Percentiles rank a stretch among this genome's conserved stretches.
phyloP scores from a whole-genome alignment of 2,329 filamentous ascomycete genomes.

The Taxawa tesnikishii region DNA sequence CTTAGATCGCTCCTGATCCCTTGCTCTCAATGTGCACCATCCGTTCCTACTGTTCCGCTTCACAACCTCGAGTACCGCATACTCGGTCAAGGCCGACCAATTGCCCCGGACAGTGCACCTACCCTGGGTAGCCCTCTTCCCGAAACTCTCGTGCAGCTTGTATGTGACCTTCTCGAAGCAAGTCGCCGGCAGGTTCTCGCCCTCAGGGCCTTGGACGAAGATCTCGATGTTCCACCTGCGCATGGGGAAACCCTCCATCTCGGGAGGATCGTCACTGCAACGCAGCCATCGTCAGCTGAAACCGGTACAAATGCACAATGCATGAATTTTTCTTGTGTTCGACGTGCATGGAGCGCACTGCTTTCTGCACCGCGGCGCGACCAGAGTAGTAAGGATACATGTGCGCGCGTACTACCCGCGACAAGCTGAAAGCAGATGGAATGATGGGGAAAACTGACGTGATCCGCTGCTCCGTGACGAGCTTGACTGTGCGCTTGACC shows the following conservation, averaged over 20 bases:
- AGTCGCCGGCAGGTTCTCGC: conserved; percentile 68
- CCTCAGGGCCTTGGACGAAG: conserved; percentile 71
- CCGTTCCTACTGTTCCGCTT: background rate
- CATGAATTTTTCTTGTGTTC: no score
- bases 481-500: conserved; percentile 78
- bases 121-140: conserved; percentile 70
- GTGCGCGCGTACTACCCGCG: no score
- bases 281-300: conserved; percentile 10
- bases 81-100: background rate
- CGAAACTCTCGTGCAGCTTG: conserved; percentile 88
- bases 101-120: conserved; percentile 24
- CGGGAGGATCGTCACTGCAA: conserved; percentile 62
- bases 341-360: no score
- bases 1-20: no score
- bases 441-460: conserved; percentile 56
- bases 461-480: conserved; percentile 82
- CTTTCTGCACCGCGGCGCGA: no score
- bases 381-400: no score
- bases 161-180: conserved; percentile 90
- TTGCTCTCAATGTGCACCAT: no score
- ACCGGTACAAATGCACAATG: no score
- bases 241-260: conserved; percentile 81
- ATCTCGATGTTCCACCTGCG: conserved; percentile 84
- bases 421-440: no score
- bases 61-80: background rate